Evolutionary conservation across 495 filamentous ascomycete genomes (phyloP).

Genomic region (Xylaria telfairii): DNA sequence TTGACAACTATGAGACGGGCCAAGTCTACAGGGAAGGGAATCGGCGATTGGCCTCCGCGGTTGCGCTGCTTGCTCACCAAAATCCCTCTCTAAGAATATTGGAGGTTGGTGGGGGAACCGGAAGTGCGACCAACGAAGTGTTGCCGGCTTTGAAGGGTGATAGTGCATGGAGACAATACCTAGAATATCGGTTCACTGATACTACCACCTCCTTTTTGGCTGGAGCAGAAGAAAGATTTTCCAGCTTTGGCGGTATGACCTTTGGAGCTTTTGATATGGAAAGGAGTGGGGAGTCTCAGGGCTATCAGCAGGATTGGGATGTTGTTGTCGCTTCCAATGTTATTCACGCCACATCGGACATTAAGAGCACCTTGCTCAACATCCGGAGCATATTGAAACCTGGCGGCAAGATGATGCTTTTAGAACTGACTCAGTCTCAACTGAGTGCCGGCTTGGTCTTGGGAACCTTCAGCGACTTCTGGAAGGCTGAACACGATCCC

Average conservation of each 20-base stretch:
- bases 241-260: background rate
- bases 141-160: background rate
- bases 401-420: background rate
- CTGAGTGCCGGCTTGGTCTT: constrained; percentile 23
- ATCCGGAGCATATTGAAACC: constrained; percentile 33
- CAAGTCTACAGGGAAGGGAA: constrained; percentile 1
- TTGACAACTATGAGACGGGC: constrained; percentile 11
- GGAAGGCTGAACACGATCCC: constrained; percentile 49
- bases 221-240: background rate
- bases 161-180: background rate
- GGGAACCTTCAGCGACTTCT: constrained; percentile 53
- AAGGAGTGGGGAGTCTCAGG: constrained; percentile 22
- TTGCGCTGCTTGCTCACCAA: constrained; percentile 2
- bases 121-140: constrained; percentile 1
- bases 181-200: constrained; percentile 1
- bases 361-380: constrained; percentile 39
- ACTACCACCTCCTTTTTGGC: background rate
- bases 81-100: background rate
- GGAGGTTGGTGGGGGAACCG: constrained; percentile 1
- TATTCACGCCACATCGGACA: constrained; percentile 47
- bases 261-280: constrained; percentile 5
- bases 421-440: background rate
- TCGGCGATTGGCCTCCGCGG: background rate
- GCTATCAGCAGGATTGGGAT: constrained; percentile 31
- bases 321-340: constrained; percentile 44